Base-by-base conservation (phyloP, 1,139 yeast genomes). In the Yamadazyma conglobata region DNA sequence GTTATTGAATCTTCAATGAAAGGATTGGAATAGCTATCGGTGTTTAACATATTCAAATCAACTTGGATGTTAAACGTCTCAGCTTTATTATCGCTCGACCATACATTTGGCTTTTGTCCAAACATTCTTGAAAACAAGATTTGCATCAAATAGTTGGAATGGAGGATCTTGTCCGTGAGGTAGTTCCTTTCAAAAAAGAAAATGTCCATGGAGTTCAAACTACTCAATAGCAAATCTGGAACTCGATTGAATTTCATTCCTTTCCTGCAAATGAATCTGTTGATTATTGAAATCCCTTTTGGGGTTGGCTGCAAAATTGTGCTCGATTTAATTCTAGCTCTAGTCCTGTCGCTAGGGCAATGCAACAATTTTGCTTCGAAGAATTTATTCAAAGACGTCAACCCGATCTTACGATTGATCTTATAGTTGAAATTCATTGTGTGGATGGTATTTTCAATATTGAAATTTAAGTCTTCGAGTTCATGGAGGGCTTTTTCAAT, bases 211-310 rank as follows among this genome's bases (percentile, higher is more conserved):
- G 95, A 71, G 53, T 87, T 87, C 46, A 78, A 70, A 15, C 52
- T 51, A 3, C 43, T 43, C 0, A 86, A 71, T 3, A 55, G 46
- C 7, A 87, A 47, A 1, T 54, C 45, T 0, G 81, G 81, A 24
- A 55, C 37, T 0, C 40, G 34, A 0, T 52, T 41, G 10, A 54
- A 52, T 25, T 58, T 62, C 35, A 81, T 54, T 0, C 91, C 94
- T 31, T 72, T 58, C 25, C 63, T 69, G 31, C 62, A 60, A 40
- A 82, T 78, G 50, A 79, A 87, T 9, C 69, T 62, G 30, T 73
- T 75, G 2, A 89, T 56, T 0, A 87, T 52, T 0, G 88, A 79
- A 4, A 87, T 75, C 1, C 97, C 98, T 49, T 91, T 91, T 0
- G 97, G 91, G 0, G 97, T 87, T 4, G 96, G 95, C 47, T 89